Conservation (phyloP, 371 early-diverging fungal genomes). For the Apophysomyces trapeziformis region DNA sequence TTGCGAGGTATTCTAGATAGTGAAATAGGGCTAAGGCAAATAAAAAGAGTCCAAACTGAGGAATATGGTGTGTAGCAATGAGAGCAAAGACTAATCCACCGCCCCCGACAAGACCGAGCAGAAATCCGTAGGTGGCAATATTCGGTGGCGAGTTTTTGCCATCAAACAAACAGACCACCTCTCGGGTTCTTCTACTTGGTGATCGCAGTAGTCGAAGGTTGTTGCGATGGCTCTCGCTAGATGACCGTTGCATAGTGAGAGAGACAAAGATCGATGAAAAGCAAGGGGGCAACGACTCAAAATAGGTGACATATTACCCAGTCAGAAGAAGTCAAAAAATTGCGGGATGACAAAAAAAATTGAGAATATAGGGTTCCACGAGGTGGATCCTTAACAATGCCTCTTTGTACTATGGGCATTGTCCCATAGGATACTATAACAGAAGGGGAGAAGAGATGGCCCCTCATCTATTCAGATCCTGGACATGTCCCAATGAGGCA, state of each 20-base stretch:
- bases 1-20: conserved; percentile 77
- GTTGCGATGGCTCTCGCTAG: not conserved
- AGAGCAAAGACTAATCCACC: conserved; percentile 52
- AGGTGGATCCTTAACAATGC: too few relatives aligned
- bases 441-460: too few relatives aligned
- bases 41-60: conserved; percentile 70
- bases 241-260: not conserved
- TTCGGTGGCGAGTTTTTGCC: conserved; percentile 76
- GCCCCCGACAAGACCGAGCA: conserved; percentile 65
- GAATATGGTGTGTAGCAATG: conserved; percentile 18
- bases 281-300: too few relatives aligned
- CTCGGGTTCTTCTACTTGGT: not conserved
- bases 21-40: conserved; percentile 73
- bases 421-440: too few relatives aligned
- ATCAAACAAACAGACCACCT: conserved; percentile 50
- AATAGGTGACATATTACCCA: too few relatives aligned
- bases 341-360: too few relatives aligned
- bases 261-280: too few relatives aligned
- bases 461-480: too few relatives aligned
- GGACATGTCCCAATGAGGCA: too few relatives aligned
- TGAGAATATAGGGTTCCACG: too few relatives aligned
- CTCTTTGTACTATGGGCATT: too few relatives aligned
- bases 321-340: too few relatives aligned
- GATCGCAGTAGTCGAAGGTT: not conserved
- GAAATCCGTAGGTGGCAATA: conserved; percentile 69